A percentile compares a stretch with the other conserved stretches of the same genome.
Conservation (phyloP, 2,329 filamentous ascomycete genomes). For the Cordyceps fumosorosea region DNA sequence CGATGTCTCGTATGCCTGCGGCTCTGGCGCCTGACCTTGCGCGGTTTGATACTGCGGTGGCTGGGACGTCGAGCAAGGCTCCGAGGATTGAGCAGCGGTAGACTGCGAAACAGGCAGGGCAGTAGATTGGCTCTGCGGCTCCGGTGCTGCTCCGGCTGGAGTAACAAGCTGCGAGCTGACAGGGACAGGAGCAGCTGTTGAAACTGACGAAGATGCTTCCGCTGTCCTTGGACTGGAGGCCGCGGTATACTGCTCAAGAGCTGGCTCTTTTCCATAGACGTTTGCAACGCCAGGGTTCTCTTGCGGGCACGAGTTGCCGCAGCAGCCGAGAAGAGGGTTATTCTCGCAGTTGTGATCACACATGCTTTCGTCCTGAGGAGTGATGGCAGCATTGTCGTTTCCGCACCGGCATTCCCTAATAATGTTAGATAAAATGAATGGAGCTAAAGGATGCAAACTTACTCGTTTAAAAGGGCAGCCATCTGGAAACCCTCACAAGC, state of each 20-base stretch:
- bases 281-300: constrained; percentile 25
- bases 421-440: constrained; percentile 6
- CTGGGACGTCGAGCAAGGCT: constrained; percentile 1
- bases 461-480: constrained; percentile 28
- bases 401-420: constrained; percentile 30
- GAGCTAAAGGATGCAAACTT: not conserved
- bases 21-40: constrained; percentile 14
- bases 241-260: constrained; percentile 13
- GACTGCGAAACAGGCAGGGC: constrained; percentile 3
- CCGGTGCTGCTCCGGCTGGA: constrained; percentile 2
- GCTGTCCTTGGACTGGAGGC: constrained; percentile 5
- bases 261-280: constrained; percentile 21
- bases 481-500: constrained; percentile 23
- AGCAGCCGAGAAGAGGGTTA: constrained; percentile 24
- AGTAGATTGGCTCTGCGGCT: constrained; percentile 2
- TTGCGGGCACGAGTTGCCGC: constrained; percentile 26
- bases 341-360: constrained; percentile 28
- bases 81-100: not conserved
- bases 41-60: constrained; percentile 10
- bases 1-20: constrained; percentile 14
- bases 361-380: constrained; percentile 21
- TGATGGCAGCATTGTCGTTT: constrained; percentile 25
- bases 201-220: constrained; percentile 4
- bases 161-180: constrained; percentile 9
- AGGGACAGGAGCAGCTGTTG: constrained; percentile 5